Evolutionary conservation across 495 filamentous ascomycete genomes (phyloP), one percentile per base, ranked within the genome.

Genomic region (Neurospora sp.): DNA sequence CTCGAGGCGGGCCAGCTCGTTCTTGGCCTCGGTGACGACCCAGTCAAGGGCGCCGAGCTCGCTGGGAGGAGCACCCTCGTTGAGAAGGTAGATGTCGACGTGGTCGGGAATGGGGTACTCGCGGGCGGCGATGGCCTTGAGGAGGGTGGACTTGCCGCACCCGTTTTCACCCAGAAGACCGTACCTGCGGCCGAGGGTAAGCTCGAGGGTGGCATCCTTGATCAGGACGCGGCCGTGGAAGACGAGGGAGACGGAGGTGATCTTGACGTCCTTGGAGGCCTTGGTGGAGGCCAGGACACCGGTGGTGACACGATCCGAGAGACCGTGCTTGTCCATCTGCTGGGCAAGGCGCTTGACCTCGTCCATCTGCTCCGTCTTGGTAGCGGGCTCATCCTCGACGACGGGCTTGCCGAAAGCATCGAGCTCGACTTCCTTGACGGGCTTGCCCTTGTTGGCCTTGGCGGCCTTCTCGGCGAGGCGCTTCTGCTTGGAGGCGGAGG

Each of bases 171-270:
- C 96, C 71, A 99, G 84, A 70, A 99, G 85, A 80, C 96, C 96
- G 81, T 99, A 99, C 70, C 96, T 89, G 75, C 95, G 92, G 71
- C 92, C 92, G 79, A 94, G 94, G 79, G 93, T 97, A 76, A 99
- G 87, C 82, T 99, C 96, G 78, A 99, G 87, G 37, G 91, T 94
- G 70, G 92, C 91, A 82, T 99, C 96, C 76, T 89, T 93, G 82
- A 99, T 91, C 70, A 99, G 90, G 75, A 99, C 96, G 75, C 91
- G 94, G 74, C 96, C 96, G 85, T 99, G 96, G 89, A 99, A 99
- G 73, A 97, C 94, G 70, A 99, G 86, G 41, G 92, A 96, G 76
- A 90, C 89, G 45, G 95, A 97, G 70, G 92, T 96, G 80, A 99
- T 92, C 88, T 99, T 99, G 80, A 96, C 93, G 81, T 99, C 96